Base-by-base conservation (phyloP, 345 rosid genomes). In the Gossypium thurberi region DNA sequence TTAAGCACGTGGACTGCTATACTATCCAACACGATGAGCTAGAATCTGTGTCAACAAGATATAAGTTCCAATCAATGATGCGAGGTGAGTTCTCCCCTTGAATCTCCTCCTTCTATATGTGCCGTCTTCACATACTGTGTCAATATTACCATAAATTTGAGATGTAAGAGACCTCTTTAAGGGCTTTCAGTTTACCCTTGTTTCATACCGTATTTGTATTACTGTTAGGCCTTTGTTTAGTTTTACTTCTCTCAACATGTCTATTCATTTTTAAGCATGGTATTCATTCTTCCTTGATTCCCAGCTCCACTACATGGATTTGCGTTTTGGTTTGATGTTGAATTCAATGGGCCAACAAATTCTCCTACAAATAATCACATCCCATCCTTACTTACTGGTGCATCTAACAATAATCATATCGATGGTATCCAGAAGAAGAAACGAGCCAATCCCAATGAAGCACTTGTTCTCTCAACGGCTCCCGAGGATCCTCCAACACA, bases 271-370 rank as follows among this genome's bases (percentile, higher is more conserved):
- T 20, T 43, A 43, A 52, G 69, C 11, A 44, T 3, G 6, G n/a
- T 20, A 13, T 12, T 72, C 15, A 69, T 73, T 50, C 67, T 69
- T 73, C 23, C 61, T 40, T 78, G 40, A 28, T 79, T 74, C 79
- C 75, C 89, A 94, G 98, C 97, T 81, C 96, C 92, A 17, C 74
- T 95, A 85, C 98, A 95, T 82, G 99, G 98, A 65, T 95, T 92
- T 87, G 97, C 89, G 10, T 95, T 95, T 84, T 95, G 98, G 99
- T 95, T 95, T 75, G 97, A 95, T 71, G 96, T 94, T 78, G 96
- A 90, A 78, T 94, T 94, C 80, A 75, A 76, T 37, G 84, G 81
- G 70, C 88, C 85, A 37, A 75, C 88, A 60, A 71, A 80, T 57
- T 84, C 83, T 60, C 78, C 87, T 75, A 55, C 79, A 67, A 82